phyloP scores from a whole-genome alignment of 345 rosid species.

The Excoecaria agallocha region DNA sequence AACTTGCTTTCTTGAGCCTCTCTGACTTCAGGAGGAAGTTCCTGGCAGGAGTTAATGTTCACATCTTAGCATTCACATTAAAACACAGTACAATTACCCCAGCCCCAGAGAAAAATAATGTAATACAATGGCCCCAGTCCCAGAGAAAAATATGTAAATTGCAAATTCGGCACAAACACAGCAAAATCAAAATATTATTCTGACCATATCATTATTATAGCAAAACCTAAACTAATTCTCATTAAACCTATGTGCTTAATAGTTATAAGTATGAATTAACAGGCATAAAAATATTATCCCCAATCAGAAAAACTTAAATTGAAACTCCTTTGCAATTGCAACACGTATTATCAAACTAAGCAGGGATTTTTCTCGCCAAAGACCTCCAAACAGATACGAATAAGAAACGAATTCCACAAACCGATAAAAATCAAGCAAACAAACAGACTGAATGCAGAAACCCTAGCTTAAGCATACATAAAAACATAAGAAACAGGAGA shows the following conservation, averaged over 20 bases:
- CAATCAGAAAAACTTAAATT: neutral
- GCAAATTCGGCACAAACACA: neutral
- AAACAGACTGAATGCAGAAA: neutral
- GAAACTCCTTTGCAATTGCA: neutral
- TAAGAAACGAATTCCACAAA: neutral
- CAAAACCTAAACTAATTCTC: neutral
- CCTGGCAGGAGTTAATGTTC: conserved; percentile 23
- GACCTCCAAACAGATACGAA: neutral
- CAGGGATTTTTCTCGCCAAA: neutral
- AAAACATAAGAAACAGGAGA: neutral
- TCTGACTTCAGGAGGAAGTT: conserved; percentile 69
- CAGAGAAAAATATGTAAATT: neutral
- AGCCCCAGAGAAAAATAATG: too few species aligned
- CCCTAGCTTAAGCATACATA: neutral
- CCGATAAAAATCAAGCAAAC: neutral
- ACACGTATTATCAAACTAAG: neutral
- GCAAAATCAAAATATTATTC: neutral
- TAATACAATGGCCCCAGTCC: too few species aligned
- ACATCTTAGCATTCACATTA: neutral
- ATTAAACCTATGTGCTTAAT: neutral
- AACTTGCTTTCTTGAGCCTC: conserved; percentile 71
- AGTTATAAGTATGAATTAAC: neutral
- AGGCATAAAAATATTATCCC: neutral
- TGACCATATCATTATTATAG: neutral
- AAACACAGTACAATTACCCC: neutral